phyloP scores from a whole-genome alignment of 2,329 filamentous ascomycete genomes.

The Xylariaceae sp. region DNA sequence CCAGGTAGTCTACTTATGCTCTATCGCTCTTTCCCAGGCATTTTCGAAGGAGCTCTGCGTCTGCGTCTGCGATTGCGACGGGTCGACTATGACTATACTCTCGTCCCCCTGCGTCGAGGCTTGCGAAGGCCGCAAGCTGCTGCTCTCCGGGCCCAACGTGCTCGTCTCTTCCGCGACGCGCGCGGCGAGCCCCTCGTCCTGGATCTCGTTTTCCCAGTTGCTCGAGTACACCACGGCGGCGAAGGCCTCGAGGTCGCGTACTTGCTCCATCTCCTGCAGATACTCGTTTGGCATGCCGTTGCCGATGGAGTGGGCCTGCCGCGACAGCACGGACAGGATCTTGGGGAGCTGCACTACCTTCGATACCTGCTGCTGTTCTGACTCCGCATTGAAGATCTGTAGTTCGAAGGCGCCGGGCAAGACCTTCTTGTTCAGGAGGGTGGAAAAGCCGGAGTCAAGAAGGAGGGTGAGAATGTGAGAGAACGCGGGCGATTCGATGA shows the following conservation, averaged over 20 bases:
- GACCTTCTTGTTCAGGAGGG: conserved; percentile 81
- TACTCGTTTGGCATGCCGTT: conserved; percentile 74
- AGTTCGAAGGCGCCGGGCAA: conserved; percentile 77
- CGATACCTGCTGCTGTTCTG: conserved; percentile 38
- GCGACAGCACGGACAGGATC: conserved; percentile 84
- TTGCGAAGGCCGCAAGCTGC: conserved; percentile 17
- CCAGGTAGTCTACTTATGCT: conserved; percentile 38
- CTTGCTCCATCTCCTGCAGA: conserved; percentile 73
- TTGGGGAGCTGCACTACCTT: conserved; percentile 78
- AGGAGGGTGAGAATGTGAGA: conserved; percentile 82
- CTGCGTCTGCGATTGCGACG: conserved; percentile 23
- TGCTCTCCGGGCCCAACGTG: conserved; percentile 18
- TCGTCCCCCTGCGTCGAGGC: conserved; percentile 42
- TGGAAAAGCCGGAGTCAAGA: conserved; percentile 84
- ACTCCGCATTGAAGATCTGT: conserved; percentile 48
- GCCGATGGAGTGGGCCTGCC: conserved; percentile 88
- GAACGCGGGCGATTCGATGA: conserved; percentile 93
- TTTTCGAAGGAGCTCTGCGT: conserved; percentile 60
- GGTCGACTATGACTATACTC: conserved; percentile 57
- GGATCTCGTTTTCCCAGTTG: conserved; percentile 74
- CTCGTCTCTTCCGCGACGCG: conserved; percentile 20
- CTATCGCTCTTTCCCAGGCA: conserved; percentile 69
- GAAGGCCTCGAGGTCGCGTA: conserved; percentile 78
- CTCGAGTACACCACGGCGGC: conserved; percentile 86
- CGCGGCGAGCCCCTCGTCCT: conserved; percentile 42